Evolutionary conservation across 495 filamentous ascomycete genomes (phyloP), one percentile per base, ranked within the genome.

Genomic region (Lentithecium fluviatile): DNA sequence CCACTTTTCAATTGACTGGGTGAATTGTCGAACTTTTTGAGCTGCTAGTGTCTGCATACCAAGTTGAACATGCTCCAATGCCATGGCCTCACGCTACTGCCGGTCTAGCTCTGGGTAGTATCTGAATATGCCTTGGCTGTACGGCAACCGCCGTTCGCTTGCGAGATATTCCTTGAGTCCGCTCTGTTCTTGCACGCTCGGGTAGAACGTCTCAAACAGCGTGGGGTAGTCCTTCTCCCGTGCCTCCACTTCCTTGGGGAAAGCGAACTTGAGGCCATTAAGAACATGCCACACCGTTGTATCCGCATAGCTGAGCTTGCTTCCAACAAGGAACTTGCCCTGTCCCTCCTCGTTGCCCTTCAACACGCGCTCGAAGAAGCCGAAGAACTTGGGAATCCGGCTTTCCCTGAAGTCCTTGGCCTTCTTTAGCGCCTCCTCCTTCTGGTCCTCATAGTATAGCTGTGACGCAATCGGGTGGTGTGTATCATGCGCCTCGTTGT

Each of bases 401-500:
- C 68, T 78, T 50, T 77, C 70, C 5, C 82, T 71, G 40, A 82
- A 84, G 60, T 86, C 78, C 52, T 73, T 68, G 6, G 78, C 70
- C 60, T 73, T 78, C 32, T 74, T 70, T 64, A 78, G 70, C 32
- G 81, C 75, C 66, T 86, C 85, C 0, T 71, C 73, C 65, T 84
- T 86, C 73, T 89, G 85, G 26, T 88, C 83, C 58, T 88, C 85
- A 60, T 88, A 89, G 59, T 85, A 87, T 25, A 79, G 62, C 4
- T 64, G 62, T 0, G 68, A 59, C 0, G 80, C 76, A 15, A 88
- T 76, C 0, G 86, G 86, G 61, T 89, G 86, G 62, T 89, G 86
- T 43, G 76, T 78, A 60, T 88, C 83, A 62, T 89, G 86, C 15
- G 78, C 75, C 68, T 89, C 86, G 58, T 87, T 83, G 59, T 76